Evolutionary conservation across 2,329 filamentous ascomycete species (phyloP).

Genomic region (Hymenoscyphus occultus): DNA sequence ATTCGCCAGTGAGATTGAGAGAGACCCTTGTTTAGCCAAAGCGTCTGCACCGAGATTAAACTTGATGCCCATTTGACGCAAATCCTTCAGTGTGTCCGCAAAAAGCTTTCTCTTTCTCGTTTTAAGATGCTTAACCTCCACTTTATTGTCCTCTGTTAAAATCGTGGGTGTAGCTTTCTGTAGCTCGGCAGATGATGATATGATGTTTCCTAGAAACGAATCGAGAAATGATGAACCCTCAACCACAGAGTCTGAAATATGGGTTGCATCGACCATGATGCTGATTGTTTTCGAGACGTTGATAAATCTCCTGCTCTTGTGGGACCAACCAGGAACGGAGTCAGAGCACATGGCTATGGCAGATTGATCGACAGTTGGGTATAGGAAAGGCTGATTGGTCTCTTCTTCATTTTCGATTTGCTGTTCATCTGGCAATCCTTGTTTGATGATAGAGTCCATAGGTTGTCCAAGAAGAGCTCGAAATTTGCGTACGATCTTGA

Average conservation of each 20-base stretch:
- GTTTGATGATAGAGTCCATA: conserved; percentile 61
- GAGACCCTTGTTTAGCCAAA: conserved; percentile 69
- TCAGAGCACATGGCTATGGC: conserved; percentile 31
- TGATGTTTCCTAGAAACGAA: conserved; percentile 66
- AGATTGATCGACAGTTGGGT: conserved; percentile 28
- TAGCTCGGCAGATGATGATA: conserved; percentile 67
- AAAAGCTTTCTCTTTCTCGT: conserved; percentile 85
- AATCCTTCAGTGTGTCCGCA: conserved; percentile 77
- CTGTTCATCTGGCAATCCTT: conserved; percentile 52
- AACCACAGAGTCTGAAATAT: conserved; percentile 49
- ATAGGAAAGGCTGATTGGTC: conserved; percentile 11
- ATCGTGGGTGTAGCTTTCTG: conserved; percentile 77
- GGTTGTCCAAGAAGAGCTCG: conserved; percentile 74
- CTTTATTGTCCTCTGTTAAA: conserved; percentile 85
- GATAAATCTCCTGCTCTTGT: conserved; percentile 62
- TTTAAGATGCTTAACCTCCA: conserved; percentile 82
- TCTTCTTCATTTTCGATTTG: conserved; percentile 1
- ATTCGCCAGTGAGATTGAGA: conserved; percentile 65
- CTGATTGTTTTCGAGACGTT: conserved; percentile 67
- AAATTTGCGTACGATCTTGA: conserved; percentile 89
- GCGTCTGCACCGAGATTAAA: conserved; percentile 74
- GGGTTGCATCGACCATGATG: conserved; percentile 68
- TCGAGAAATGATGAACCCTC: conserved; percentile 60
- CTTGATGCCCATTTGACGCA: conserved; percentile 86
- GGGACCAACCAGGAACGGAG: conserved; percentile 40